Conservation (phyloP, 345 rosid genomes). For the Luvunga scandens region DNA sequence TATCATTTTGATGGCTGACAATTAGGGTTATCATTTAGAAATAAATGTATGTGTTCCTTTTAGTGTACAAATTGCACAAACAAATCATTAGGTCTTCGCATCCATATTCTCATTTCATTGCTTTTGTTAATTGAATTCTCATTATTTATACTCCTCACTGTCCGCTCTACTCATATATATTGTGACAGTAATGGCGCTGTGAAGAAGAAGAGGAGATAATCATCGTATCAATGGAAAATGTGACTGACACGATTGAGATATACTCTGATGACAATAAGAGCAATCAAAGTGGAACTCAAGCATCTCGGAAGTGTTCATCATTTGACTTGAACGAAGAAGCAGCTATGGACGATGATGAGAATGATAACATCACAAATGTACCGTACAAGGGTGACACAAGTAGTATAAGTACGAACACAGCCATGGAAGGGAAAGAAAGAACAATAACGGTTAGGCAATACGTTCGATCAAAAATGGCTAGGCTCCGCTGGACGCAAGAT, state of each 20-base stretch:
- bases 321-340: constrained; percentile 51
- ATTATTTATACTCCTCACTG: background rate
- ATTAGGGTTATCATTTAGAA: background rate
- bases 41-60: too few relatives aligned
- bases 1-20: background rate
- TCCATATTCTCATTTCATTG: too few relatives aligned
- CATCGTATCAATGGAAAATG: background rate
- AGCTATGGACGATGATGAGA: constrained; percentile 8
- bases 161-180: background rate
- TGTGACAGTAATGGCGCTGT: too few relatives aligned
- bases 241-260: constrained; percentile 19
- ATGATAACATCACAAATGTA: background rate
- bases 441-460: constrained; percentile 59
- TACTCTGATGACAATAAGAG: constrained; percentile 27
- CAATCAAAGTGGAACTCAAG: constrained; percentile 10
- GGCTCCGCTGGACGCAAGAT: constrained; percentile 90
- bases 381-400: constrained; percentile 11
- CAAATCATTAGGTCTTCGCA: background rate
- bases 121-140: background rate
- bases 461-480: constrained; percentile 66
- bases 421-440: constrained; percentile 18
- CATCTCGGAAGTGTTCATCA: constrained; percentile 25
- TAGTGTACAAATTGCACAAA: background rate
- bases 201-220: too few relatives aligned
- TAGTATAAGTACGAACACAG: constrained; percentile 10